phyloP scores from a whole-genome alignment of 352 stramenopile species.

The Hyaloperonospora arabidopsidis region DNA sequence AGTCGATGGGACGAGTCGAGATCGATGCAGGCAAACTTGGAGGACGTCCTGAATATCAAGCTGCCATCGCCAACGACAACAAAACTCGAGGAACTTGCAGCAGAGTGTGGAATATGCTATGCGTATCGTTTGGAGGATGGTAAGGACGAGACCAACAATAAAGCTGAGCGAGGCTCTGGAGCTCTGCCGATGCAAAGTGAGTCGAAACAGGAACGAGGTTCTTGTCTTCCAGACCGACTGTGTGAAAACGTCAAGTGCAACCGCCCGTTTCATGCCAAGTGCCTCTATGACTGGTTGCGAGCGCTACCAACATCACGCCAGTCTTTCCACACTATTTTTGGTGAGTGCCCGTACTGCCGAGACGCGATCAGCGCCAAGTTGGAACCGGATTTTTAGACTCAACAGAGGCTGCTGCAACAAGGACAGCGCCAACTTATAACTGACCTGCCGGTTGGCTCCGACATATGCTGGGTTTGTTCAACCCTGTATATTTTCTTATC shows the following conservation, averaged over 20 bases:
- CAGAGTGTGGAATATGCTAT: slow-evolving; percentile 88
- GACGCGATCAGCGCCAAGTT: slow-evolving; percentile 82
- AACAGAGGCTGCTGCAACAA: not conserved
- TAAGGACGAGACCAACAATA: slow-evolving; percentile 15
- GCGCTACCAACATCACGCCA: slow-evolving; percentile 79
- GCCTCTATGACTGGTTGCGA: slow-evolving; percentile 86
- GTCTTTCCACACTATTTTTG: slow-evolving; percentile 87
- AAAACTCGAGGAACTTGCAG: slow-evolving; percentile 55
- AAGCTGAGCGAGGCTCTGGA: slow-evolving; percentile 2
- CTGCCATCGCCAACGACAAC: slow-evolving; percentile 52
- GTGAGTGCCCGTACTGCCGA: slow-evolving; percentile 85
- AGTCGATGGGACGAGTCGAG: slow-evolving; percentile 52
- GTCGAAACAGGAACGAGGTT: slow-evolving; percentile 1
- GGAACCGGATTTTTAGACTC: slow-evolving; percentile 21
- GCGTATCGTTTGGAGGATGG: slow-evolving; percentile 54
- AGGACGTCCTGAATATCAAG: slow-evolving; percentile 42
- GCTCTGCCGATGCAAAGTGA: too few relatives aligned
- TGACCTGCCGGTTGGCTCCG: not conserved
- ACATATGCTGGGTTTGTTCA: slow-evolving; percentile 4
- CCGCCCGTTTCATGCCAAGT: slow-evolving; percentile 81
- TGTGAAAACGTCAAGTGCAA: slow-evolving; percentile 83
- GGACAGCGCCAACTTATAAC: slow-evolving; percentile 14
- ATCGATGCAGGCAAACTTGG: slow-evolving; percentile 59
- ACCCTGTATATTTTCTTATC: slow-evolving; percentile 12
- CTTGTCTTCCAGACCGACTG: slow-evolving; percentile 65